Conservation (phyloP, 129 eudicot species). For the Centella asiatica region DNA sequence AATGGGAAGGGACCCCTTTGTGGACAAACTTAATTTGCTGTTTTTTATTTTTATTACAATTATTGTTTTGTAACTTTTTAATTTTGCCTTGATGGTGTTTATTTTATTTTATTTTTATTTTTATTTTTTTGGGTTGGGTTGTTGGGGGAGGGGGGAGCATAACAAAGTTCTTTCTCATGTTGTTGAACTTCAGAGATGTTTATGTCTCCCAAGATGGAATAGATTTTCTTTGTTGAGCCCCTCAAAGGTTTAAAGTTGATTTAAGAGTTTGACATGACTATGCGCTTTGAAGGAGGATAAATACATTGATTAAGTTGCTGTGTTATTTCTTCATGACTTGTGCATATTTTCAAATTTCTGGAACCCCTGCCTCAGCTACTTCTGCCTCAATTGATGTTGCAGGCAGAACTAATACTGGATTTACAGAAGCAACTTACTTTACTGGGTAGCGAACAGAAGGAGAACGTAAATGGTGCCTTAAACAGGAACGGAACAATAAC, state of each 20-base stretch:
- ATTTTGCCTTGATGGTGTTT: no score
- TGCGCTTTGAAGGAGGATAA: not conserved
- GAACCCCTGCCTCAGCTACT: not conserved
- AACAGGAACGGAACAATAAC: conserved; percentile 46
- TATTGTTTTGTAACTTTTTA: no score
- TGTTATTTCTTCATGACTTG: not conserved
- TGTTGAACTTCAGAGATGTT: not conserved
- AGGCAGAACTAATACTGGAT: conserved; percentile 92
- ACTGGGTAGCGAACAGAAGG: conserved; percentile 54
- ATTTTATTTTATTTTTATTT: no score
- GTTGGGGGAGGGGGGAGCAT: not conserved
- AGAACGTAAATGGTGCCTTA: conserved; percentile 44
- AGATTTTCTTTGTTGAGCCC: not conserved
- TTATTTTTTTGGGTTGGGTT: no score
- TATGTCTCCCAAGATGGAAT: not conserved
- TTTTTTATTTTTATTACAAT: no score
- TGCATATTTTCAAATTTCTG: no score
- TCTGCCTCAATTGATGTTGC: conserved; percentile 17
- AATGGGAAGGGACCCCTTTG: no score
- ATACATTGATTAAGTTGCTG: not conserved
- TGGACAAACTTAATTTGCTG: no score
- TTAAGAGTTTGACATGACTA: not conserved
- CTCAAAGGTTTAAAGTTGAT: not conserved
- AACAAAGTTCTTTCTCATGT: no score
- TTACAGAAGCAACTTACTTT: conserved; percentile 88